Conservation (phyloP, 2,329 filamentous ascomycete genomes). For the Ceratocystis albifundus region DNA sequence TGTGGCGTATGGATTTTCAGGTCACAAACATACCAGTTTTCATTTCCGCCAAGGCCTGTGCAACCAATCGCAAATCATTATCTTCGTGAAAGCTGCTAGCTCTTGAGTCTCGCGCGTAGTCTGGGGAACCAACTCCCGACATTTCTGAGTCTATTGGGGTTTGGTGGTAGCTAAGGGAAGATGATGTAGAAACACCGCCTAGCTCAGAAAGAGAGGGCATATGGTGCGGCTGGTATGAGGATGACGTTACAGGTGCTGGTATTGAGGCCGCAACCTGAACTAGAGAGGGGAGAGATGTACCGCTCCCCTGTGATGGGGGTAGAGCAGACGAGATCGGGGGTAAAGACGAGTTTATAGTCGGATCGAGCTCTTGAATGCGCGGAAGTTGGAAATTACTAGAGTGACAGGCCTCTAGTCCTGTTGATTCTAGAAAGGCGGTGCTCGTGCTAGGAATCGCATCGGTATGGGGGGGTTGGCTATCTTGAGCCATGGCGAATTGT, state of each 20-base stretch:
- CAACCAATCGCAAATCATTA: slow-evolving; percentile 21
- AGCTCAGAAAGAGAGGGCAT: slow-evolving; percentile 20
- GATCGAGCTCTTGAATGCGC: slow-evolving; percentile 18
- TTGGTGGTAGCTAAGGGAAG: slow-evolving; percentile 18
- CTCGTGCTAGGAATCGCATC: slow-evolving; percentile 3
- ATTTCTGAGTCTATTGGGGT: slow-evolving; percentile 23
- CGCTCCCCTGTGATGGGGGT: slow-evolving; percentile 4
- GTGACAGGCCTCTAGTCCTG: background rate
- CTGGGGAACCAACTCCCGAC: slow-evolving; percentile 20
- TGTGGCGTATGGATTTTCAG: no score
- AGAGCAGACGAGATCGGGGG: slow-evolving; percentile 12
- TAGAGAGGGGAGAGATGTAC: slow-evolving; percentile 15
- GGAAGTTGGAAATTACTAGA: slow-evolving; percentile 15
- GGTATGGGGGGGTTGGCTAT: background rate
- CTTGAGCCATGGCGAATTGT: slow-evolving; percentile 2
- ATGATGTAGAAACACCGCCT: slow-evolving; percentile 17
- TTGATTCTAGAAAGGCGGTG: slow-evolving; percentile 9
- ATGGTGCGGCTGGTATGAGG: slow-evolving; percentile 12
- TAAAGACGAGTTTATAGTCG: slow-evolving; percentile 5
- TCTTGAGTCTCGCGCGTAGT: slow-evolving; percentile 18
- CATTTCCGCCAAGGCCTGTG: slow-evolving; percentile 22
- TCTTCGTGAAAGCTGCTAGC: slow-evolving; percentile 22
- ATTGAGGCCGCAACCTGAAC: slow-evolving; percentile 15
- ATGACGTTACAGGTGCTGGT: background rate
- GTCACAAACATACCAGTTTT: slow-evolving; percentile 20